Evolutionary conservation across 2,329 filamentous ascomycete species (phyloP).

Genomic region (Fusarium equiseti): DNA sequence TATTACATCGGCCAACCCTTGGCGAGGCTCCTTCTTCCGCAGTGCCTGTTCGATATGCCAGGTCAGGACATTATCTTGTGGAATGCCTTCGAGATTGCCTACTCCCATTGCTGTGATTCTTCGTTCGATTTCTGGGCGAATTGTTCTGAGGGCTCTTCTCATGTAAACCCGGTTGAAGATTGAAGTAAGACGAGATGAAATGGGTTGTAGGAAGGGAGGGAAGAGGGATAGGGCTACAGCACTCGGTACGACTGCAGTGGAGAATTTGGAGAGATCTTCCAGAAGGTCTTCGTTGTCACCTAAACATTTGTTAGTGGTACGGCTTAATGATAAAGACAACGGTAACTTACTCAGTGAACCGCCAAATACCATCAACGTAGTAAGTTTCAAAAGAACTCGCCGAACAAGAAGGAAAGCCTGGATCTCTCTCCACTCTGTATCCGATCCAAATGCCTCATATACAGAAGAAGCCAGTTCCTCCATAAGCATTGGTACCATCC

Average conservation of each 20-base stretch:
- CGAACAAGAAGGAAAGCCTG: too few relatives aligned
- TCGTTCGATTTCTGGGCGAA: not conserved
- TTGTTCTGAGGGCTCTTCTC: not conserved
- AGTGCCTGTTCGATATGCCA: not conserved
- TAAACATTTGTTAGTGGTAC: fast-evolving
- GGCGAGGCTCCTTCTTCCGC: not conserved
- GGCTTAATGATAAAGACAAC: too few relatives aligned
- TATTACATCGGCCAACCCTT: not conserved
- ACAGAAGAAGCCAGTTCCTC: too few relatives aligned
- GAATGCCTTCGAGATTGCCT: fast-evolving
- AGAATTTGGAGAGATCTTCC: not conserved
- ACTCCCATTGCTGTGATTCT: fast-evolving
- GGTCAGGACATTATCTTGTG: not conserved
- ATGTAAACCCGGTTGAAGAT: not conserved
- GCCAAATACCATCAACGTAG: too few relatives aligned
- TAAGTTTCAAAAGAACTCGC: too few relatives aligned
- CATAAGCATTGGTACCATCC: too few relatives aligned
- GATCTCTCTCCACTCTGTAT: too few relatives aligned
- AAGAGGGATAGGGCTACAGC: not conserved
- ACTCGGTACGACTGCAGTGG: not conserved
- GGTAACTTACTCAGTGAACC: too few relatives aligned
- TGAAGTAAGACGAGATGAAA: not conserved
- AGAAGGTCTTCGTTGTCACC: not conserved
- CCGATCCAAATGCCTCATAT: too few relatives aligned
- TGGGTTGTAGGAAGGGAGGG: not conserved